Conservation (phyloP, 2,329 filamentous ascomycete genomes). For the Hawksworthiomyces lignivorus region DNA sequence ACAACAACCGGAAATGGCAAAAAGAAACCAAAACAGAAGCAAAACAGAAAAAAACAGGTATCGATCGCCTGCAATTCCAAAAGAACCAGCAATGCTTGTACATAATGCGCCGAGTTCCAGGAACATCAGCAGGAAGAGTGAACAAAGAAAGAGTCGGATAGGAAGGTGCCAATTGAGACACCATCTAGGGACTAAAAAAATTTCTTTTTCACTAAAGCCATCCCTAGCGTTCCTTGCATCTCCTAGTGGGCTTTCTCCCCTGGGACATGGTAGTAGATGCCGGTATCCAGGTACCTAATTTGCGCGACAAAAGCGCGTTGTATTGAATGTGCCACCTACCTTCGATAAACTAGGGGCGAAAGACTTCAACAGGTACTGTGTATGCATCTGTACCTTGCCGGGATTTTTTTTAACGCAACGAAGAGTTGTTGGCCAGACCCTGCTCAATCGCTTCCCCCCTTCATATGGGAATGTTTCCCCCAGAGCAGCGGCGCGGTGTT, state of each 20-base stretch:
- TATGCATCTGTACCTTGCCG: too few species aligned
- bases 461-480: conserved; percentile 9
- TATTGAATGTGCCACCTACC: not conserved
- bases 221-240: conserved; percentile 5
- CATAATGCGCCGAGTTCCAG: too few species aligned
- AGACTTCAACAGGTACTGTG: too few species aligned
- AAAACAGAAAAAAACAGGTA: conserved; percentile 4
- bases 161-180: too few species aligned
- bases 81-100: too few species aligned
- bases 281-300: not conserved
- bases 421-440: too few species aligned
- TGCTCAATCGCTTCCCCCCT: not conserved
- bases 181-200: conserved; percentile 6
- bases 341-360: conserved; percentile 7
- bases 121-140: too few species aligned
- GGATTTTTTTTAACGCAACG: too few species aligned
- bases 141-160: not conserved
- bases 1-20: not conserved
- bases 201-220: too few species aligned
- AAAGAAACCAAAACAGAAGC: not conserved
- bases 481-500: not conserved
- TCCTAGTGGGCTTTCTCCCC: conserved; percentile 6
- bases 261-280: not conserved
- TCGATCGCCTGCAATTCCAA: too few species aligned
- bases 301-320: not conserved